phyloP scores from a whole-genome alignment of 345 rosid genomes.

The Barbarea vulgaris region DNA sequence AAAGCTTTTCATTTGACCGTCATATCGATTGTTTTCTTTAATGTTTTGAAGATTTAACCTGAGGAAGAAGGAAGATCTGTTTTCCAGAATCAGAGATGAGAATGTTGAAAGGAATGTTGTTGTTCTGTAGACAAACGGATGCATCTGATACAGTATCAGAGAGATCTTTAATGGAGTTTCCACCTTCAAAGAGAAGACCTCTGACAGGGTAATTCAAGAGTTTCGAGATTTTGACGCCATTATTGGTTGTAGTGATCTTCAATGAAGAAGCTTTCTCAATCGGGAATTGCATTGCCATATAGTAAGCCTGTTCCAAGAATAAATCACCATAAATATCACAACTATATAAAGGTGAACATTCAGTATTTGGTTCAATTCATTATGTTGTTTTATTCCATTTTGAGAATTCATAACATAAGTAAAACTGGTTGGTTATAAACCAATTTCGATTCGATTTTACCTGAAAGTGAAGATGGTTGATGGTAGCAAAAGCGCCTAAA shows the following conservation, averaged over 20 bases:
- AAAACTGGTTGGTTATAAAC: not conserved
- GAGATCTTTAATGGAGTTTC: slow-evolving; percentile 58
- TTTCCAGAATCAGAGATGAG: slow-evolving; percentile 85
- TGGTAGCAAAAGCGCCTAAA: slow-evolving; percentile 97
- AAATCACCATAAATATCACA: not conserved
- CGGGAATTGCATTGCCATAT: slow-evolving; percentile 73
- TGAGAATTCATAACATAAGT: not conserved
- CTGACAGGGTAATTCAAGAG: slow-evolving; percentile 81
- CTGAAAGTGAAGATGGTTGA: slow-evolving; percentile 99
- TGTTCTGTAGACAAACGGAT: slow-evolving; percentile 85
- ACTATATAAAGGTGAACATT: not conserved
- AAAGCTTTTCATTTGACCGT: not conserved
- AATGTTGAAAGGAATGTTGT: slow-evolving; percentile 85
- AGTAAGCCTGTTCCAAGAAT: slow-evolving; percentile 65
- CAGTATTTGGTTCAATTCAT: not conserved
- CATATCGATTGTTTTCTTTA: not conserved
- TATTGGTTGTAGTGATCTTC: slow-evolving; percentile 49
- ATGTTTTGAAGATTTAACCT: slow-evolving; percentile 52
- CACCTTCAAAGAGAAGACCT: slow-evolving; percentile 84
- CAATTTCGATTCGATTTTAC: slow-evolving; percentile 36
- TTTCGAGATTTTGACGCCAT: slow-evolving; percentile 65
- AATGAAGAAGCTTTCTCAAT: slow-evolving; percentile 80
- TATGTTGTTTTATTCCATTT: not conserved
- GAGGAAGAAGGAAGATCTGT: slow-evolving; percentile 77
- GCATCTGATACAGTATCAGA: slow-evolving; percentile 65